phyloP scores from a whole-genome alignment of 164 flowering plant species.

The Liriodendron chinense region DNA sequence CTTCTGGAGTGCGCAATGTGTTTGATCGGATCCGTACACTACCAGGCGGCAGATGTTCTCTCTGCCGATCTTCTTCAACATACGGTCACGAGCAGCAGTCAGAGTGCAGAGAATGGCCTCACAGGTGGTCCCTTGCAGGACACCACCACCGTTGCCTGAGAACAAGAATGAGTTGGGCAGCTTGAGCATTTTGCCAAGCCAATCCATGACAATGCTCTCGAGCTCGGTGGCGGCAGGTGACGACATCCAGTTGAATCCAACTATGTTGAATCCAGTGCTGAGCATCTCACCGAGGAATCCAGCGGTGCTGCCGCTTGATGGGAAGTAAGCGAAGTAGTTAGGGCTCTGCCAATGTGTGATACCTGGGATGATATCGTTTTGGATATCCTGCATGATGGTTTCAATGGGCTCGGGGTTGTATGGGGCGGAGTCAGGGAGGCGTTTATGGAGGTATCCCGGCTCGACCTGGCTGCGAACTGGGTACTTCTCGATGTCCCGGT shows the following conservation, averaged over 20 bases:
- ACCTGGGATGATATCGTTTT: conserved; percentile 52
- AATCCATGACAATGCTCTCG: conserved; percentile 51
- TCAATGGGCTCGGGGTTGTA: conserved; percentile 47
- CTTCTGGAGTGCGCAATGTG: conserved; percentile 55
- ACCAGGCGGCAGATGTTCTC: conserved; percentile 24
- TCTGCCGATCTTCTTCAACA: conserved; percentile 30
- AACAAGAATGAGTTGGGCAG: conserved; percentile 48
- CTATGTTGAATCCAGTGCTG: conserved; percentile 54
- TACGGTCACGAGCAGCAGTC: conserved; percentile 48
- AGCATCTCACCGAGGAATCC: conserved; percentile 67
- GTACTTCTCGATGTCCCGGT: conserved; percentile 41
- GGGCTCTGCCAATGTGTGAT: conserved; percentile 81
- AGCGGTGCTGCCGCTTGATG: conserved; percentile 46
- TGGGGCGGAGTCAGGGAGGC: conserved; percentile 49
- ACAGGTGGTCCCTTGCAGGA: conserved; percentile 62
- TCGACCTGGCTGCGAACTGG: conserved; percentile 70
- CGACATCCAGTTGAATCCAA: conserved; percentile 68
- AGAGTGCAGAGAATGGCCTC: conserved; percentile 57
- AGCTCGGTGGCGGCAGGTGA: conserved; percentile 73
- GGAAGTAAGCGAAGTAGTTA: conserved; percentile 57
- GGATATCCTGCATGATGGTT: conserved; percentile 45
- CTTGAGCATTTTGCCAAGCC: conserved; percentile 45
- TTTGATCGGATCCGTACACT: conserved; percentile 47
- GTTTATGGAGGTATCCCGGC: conserved; percentile 54
- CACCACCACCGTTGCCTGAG: conserved; percentile 67